Evolutionary conservation across 179 eudicot species (phyloP), one percentile per base, ranked within the genome.

Genomic region (Heliamphora pulchella): DNA sequence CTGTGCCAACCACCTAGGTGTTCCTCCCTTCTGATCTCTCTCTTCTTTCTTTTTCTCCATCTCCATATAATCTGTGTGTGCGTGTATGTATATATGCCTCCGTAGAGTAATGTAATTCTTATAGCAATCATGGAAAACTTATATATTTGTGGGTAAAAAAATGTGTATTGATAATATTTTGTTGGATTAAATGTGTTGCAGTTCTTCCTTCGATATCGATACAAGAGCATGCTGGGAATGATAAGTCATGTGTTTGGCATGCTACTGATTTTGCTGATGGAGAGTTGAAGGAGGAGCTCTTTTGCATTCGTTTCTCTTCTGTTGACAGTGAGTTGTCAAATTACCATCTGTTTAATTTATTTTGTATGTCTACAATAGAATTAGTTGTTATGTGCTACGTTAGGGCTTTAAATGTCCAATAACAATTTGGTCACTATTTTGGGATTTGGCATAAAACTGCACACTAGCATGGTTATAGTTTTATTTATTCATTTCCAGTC

Each of bases 161-260:
- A 17, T 58, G 17, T 55, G 10, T 14, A 2, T 0, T 70, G 15
- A 4, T 4, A 6, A 5, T 48, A 11, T 1, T 8, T 1, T 15
- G 2, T 64, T 39, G 17, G 13, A 20, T 18, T 41, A 53, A 11
- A 8, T 76, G 18, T 51, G 47, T 11, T 80, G 79, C 83, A 93
- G 97, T 93, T 67, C 82, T 88, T 75, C 84, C 90, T 4, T 86
- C 91, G 10, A 90, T 90, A 88, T 67, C 92, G 11, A 88, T 91
- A 61, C 96, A 93, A 83, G 97, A 91, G 82, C 97, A 93, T 83
- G 91, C 91, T 43, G 97, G 97, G 39, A 93, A 87, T 81, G 97
- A 91, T 3, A 93, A 93, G 84, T 93, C 94, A 0, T 93, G 97
- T 82, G 95, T 93, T 80, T 93, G 97, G 97, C 93, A 91, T 82